Base-by-base conservation (phyloP, 441 rosid genomes). In the Adansonia grandidieri region DNA sequence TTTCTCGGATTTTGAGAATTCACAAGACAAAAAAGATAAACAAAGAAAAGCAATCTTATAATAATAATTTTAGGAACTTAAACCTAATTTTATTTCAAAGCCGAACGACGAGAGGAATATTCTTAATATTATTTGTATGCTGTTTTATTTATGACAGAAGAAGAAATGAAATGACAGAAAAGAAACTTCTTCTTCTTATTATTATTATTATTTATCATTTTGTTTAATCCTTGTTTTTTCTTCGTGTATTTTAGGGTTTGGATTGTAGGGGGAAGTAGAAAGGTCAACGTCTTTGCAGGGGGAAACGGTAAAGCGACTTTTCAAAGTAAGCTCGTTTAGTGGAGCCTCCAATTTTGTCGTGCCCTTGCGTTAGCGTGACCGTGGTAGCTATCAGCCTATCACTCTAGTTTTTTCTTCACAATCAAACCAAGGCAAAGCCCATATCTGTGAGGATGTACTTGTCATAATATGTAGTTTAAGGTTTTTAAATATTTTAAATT, bases 1-100 rank as follows among this genome's bases (percentile, higher is more conserved):
- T 72, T 40, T 56, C 24, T 72, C 17, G 45, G 63, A 76, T 64
- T 76, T 3, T 64, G 47, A 42, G 58, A 37, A 75, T 4, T 50
- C 14, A 13, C 51, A 10, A 65, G 40, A 37, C n/a, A 13, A 53
- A 32, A 37, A 14, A 42, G 4, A 40, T 1, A 2, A 73, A 5
- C 28, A 40, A 60, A 58, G 4, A 58, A 24, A 60, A 22, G 7
- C 19, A 57, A 19, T 32, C 47, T 13, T 22, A n/a, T 28, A 72
- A 50, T 1, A 67, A 67, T 6, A 20, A 47, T 67, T 66, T 44
- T 17, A 45, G 4, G 37, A 45, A 67, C 28, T 4, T 1, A 63
- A 32, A 9, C 20, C 19, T 0, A 45, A 9, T 44, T 44, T 32
- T 6, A 63, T 63, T 63, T 14, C 5, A 4, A 63, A 14, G 17